A percentile compares a stretch with the other conserved stretches of the same genome.
Conservation (phyloP, 164 flowering plant species). For the Sedum album region DNA sequence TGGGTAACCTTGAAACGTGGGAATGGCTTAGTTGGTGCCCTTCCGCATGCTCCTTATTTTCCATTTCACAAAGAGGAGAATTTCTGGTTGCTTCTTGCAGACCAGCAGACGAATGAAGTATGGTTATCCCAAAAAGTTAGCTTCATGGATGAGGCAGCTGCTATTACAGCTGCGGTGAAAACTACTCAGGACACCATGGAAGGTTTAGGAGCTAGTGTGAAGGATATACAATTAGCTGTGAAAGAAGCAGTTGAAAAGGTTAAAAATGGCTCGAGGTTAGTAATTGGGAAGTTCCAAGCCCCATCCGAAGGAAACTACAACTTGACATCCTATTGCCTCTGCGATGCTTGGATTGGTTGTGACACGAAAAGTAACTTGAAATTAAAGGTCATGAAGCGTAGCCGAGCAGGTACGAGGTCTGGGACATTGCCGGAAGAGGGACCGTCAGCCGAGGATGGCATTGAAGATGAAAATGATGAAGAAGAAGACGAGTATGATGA, state of each 20-base stretch:
- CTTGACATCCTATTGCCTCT: slow-evolving; percentile 41
- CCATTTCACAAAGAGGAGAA: slow-evolving; percentile 71
- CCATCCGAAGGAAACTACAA: slow-evolving; percentile 53
- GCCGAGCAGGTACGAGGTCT: slow-evolving; percentile 38
- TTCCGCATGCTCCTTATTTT: slow-evolving; percentile 60
- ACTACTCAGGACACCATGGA: slow-evolving; percentile 49
- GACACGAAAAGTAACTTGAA: slow-evolving; percentile 41
- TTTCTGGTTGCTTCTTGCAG: slow-evolving; percentile 60
- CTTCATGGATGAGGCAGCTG: slow-evolving; percentile 60
- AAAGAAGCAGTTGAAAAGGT: slow-evolving; percentile 52
- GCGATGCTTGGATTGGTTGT: slow-evolving; percentile 67
- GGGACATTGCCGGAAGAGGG: slow-evolving; percentile 28
- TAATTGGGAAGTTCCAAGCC: slow-evolving; percentile 52
- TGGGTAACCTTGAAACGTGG: slow-evolving; percentile 51
- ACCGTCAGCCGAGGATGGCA: slow-evolving; percentile 27
- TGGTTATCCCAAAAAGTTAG: slow-evolving; percentile 64
- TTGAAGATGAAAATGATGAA: slow-evolving; percentile 50
- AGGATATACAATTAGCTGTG: slow-evolving; percentile 35
- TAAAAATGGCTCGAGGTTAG: slow-evolving; percentile 45
- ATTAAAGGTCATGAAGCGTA: slow-evolving; percentile 43
- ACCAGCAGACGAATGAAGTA: slow-evolving; percentile 39
- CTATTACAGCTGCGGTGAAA: slow-evolving; percentile 42
- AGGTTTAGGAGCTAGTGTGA: slow-evolving; percentile 35
- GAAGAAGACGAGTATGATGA: slow-evolving; percentile 50
- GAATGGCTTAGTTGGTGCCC: slow-evolving; percentile 49